Evolutionary conservation across 1,284 basidiomycete species (phyloP), one percentile per base, ranked within the genome.

Genomic region (Wallemia ichthyophaga): DNA sequence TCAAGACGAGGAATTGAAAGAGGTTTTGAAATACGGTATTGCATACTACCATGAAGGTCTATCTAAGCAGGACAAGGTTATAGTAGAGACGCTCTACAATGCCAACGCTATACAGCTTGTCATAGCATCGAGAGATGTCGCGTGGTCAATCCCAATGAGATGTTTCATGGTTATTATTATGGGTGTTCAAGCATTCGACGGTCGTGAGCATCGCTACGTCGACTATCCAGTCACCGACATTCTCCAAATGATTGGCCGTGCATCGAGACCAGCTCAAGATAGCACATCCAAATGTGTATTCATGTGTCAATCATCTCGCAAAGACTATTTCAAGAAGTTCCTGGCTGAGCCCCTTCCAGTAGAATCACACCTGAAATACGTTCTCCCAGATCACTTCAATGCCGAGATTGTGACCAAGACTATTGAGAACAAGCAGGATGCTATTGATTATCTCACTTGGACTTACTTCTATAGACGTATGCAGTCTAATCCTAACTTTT

Each of bases 261-360:
- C 92, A 1, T 95, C 89, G 67, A 79, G 88, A 26, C 88, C 92
- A 19, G 72, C 73, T 57, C 80, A 87, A 62, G 91, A 95, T 65
- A 79, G 82, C 13, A 81, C 80, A 60, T 88, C 84, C 64, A 82
- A 87, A 21, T 95, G 89, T 66, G 82, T 99, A 7, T 73, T 98
- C 58, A 92, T 98, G 84, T 89, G 86, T 67, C 92, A 98, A 67
- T 85, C 92, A 67, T 94, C 87, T 1, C 77, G 91, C 58, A 91
- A 95, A 69, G 88, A 94, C 68, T 96, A 92, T 69, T 96, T 94
- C 76, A 95, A 92, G 72, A 98, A 98, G 71, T 96, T 98, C 78
- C 71, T 98, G 62, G 83, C 83, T 19, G 92, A 98, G 70, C 92
- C 91, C 17, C 73, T 98, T n/a, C 94, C 94, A 1, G 89, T 98